Base-by-base conservation (phyloP, 1,139 yeast species). In the Hemisphaericaspora xylanilytica region DNA sequence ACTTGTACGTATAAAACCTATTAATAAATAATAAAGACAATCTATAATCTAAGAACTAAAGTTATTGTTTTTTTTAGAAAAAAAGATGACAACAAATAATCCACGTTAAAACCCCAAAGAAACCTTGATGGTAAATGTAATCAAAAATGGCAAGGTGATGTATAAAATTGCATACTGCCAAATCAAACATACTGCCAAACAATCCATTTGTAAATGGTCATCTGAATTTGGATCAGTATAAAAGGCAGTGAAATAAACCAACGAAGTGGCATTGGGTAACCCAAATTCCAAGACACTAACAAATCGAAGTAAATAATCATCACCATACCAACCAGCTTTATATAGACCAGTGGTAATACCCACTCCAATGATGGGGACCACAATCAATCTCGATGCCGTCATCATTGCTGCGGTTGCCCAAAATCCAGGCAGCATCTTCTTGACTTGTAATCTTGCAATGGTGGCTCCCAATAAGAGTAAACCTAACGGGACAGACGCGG, bases 401-500 rank as follows among this genome's bases (percentile, higher is more conserved):
- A 69, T 52, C 48, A 59, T 59, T 18, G 69, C 41, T 1, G 71
- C 75, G 1, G 76, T 70, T 53, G 78, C 77, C 87, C 95, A 84
- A 56, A 86, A 80, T 2, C 89, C 88, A 2, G 70, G 64, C 9
- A 88, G 85, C 54, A 88, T 65, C 12, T 67, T 58, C 12, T 70
- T 72, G 20, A 88, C 64, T 44, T 75, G 68, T 37, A 90, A 69
- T 35, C 96, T 66, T 0, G 95, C 82, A 33, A 90, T 77, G 3
- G 96, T 87, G 10, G 94, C 95, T 3, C 97, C 97, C 27, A 90
- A 61, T 42, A 90, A 57, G 36, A 86, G 58, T 43, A 90, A 69
- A 2, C 97, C 97, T 45, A 87, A 65, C 0, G 97, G 97, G 24
- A 90, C 97, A 24, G 88, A 80, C 0, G 96, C 96, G 2, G 80